A percentile compares a stretch with the other conserved stretches of the same genome.
These are phyloP conservation scores for Podospora australis DNA, from an alignment of 495 filamentous ascomycete species.

Conservation along the genomic window DNA sequence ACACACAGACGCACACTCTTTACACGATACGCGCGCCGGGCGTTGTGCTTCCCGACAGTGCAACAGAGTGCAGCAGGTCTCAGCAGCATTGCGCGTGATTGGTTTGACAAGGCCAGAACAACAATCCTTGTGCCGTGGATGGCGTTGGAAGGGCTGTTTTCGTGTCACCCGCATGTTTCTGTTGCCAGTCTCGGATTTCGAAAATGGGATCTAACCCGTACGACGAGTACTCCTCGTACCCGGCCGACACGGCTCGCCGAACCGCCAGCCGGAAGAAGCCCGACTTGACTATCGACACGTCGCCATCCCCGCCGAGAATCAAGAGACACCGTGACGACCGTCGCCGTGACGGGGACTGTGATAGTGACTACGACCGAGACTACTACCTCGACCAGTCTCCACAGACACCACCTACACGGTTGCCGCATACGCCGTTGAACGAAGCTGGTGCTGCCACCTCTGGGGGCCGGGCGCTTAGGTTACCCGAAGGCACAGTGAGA, in stretches of 20 bases:
- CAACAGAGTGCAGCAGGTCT: too few species aligned
- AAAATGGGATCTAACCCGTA: too few species aligned
- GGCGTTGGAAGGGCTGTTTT: constrained; percentile 4
- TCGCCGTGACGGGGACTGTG: too few species aligned
- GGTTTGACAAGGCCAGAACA: too few species aligned
- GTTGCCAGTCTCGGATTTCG: constrained; percentile 6
- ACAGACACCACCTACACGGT: constrained; percentile 14
- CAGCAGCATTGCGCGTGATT: not conserved
- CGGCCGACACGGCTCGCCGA: constrained; percentile 17
- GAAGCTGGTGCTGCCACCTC: constrained; percentile 3
- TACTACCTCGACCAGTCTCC: constrained; percentile 6
- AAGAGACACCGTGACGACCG: not conserved
- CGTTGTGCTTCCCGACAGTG: constrained; percentile 3
- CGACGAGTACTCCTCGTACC: constrained; percentile 11
- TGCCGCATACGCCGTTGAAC: constrained; percentile 15
- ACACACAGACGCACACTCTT: constrained; percentile 21
- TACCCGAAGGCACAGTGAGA: constrained; percentile 13
- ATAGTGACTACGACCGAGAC: not conserved
- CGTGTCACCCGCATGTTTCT: constrained; percentile 16
- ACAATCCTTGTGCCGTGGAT: constrained; percentile 8
- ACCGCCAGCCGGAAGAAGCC: constrained; percentile 16
- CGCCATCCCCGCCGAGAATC: constrained; percentile 11
- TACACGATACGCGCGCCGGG: constrained; percentile 15
- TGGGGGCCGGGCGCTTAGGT: constrained; percentile 20
- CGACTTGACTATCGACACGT: constrained; percentile 26